Percentiles rank a stretch among this genome's conserved stretches.
phyloP scores from a whole-genome alignment of 2,329 filamentous ascomycete species.

The Cladosporium sp. region DNA sequence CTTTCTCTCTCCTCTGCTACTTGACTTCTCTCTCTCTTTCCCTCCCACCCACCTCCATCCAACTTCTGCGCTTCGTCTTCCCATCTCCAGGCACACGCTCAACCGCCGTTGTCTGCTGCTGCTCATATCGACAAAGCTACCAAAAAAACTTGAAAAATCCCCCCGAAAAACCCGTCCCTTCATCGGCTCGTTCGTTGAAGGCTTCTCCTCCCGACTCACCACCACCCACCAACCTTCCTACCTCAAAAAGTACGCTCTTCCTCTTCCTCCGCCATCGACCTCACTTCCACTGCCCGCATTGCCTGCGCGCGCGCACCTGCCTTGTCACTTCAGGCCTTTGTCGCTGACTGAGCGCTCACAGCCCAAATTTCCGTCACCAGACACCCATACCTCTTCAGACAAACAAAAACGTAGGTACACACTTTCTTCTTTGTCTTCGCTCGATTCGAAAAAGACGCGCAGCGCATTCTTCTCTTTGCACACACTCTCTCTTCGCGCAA shows the following conservation, averaged over 20 bases:
- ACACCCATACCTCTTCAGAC: slow-evolving; percentile 11
- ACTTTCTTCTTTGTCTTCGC: slow-evolving; percentile 10
- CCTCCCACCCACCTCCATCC: neutral
- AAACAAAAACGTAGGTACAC: slow-evolving; percentile 7
- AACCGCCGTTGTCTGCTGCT: slow-evolving; percentile 11
- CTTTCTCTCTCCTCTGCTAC: neutral
- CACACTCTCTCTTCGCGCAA: slow-evolving; percentile 10
- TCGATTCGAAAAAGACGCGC: slow-evolving; percentile 8
- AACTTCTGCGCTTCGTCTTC: slow-evolving; percentile 4
- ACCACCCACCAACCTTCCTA: slow-evolving; percentile 9
- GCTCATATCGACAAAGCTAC: slow-evolving; percentile 13
- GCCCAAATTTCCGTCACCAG: slow-evolving; percentile 1
- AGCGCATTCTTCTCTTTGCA: neutral
- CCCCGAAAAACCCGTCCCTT: slow-evolving; percentile 32
- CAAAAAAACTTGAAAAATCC: slow-evolving; percentile 38
- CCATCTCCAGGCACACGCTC: slow-evolving; percentile 1
- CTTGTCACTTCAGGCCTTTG: neutral
- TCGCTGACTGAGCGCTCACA: slow-evolving; percentile 1
- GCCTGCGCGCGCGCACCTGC: neutral
- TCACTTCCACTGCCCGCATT: no score
- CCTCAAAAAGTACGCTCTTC: slow-evolving; percentile 1
- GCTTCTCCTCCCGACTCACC: slow-evolving; percentile 10
- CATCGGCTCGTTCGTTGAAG: slow-evolving; percentile 19
- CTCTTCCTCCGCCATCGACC: no score
- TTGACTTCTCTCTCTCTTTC: neutral